These are phyloP conservation scores for Decorospora gaudefroyi DNA, from an alignment of 2,329 filamentous ascomycete genomes.

Conservation along the genomic window DNA sequence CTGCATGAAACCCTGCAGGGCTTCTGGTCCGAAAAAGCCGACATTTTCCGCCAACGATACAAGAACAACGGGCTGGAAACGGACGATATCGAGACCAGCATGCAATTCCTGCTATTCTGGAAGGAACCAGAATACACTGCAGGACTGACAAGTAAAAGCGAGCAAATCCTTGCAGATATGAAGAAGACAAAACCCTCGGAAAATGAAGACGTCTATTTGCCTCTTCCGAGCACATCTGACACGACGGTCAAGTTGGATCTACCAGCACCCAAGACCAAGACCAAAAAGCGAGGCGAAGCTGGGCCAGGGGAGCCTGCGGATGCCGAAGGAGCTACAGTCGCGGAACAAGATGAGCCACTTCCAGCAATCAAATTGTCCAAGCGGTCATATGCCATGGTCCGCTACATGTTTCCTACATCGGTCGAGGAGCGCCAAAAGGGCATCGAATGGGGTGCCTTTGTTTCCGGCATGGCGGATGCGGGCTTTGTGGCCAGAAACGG, in stretches of 20 bases:
- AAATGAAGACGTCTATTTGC: slow-evolving; percentile 7
- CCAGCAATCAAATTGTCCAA: slow-evolving; percentile 3
- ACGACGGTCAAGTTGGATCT: background rate
- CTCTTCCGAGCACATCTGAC: background rate
- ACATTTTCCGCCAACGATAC: background rate
- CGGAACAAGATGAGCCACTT: too few relatives aligned
- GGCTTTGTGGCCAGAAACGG: slow-evolving; percentile 17
- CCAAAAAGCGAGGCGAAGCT: background rate
- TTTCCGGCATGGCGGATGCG: slow-evolving; percentile 21
- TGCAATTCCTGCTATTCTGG: slow-evolving; percentile 5
- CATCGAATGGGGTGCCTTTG: slow-evolving; percentile 20
- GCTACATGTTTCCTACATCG: slow-evolving; percentile 19
- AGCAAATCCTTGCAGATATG: slow-evolving; percentile 5
- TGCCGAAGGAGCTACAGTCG: too few relatives aligned
- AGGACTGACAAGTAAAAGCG: slow-evolving; percentile 6
- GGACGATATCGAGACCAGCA: slow-evolving; percentile 3
- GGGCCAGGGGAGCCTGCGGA: too few relatives aligned
- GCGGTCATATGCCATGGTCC: slow-evolving; percentile 8
- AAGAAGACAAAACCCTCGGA: background rate
- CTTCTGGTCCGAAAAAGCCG: slow-evolving; percentile 8
- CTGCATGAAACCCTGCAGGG: slow-evolving; percentile 4
- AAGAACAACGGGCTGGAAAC: background rate
- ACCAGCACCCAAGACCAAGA: background rate
- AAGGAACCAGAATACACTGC: slow-evolving; percentile 6
- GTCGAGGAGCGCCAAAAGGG: slow-evolving; percentile 14